A percentile compares a stretch with the other conserved stretches of the same genome.
phyloP scores from a whole-genome alignment of 352 stramenopile species.

The Phytophthora capsici region DNA sequence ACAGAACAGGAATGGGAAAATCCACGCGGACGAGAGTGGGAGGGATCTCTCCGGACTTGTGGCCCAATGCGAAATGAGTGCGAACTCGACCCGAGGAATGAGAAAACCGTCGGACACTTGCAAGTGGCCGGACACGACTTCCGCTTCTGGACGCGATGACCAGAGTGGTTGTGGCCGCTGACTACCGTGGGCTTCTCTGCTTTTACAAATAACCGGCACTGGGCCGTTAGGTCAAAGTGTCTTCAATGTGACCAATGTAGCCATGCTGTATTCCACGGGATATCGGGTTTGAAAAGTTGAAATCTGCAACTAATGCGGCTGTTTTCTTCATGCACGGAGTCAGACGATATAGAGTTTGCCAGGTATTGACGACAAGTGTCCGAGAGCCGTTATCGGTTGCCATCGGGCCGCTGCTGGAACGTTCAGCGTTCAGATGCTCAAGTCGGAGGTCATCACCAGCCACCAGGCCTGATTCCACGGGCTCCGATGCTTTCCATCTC shows the following conservation, averaged over 20 bases:
- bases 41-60: constrained; percentile 5
- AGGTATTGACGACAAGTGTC: neutral
- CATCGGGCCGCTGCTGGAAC: neutral
- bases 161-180: constrained; percentile 23
- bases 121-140: neutral
- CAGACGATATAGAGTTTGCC: neutral
- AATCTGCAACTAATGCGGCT: neutral
- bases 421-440: neutral
- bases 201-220: constrained; percentile 3
- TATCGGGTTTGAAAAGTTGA: constrained; percentile 9
- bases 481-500: constrained; percentile 18
- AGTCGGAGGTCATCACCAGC: neutral
- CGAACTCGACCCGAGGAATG: neutral
- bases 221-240: constrained; percentile 21
- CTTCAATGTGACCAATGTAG: constrained; percentile 30
- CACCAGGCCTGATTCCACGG: constrained; percentile 4
- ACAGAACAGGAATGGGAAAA: constrained; percentile 5
- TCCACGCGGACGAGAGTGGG: constrained; percentile 14
- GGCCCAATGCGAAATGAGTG: neutral
- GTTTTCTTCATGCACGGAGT: constrained; percentile 12
- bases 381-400: constrained; percentile 15
- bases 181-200: constrained; percentile 19
- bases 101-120: constrained; percentile 34
- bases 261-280: constrained; percentile 2
- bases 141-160: constrained; percentile 22